A percentile compares a stretch with the other conserved stretches of the same genome.
phyloP scores from a whole-genome alignment of 2,329 filamentous ascomycete genomes.

The Grosmannia clavigera region DNA sequence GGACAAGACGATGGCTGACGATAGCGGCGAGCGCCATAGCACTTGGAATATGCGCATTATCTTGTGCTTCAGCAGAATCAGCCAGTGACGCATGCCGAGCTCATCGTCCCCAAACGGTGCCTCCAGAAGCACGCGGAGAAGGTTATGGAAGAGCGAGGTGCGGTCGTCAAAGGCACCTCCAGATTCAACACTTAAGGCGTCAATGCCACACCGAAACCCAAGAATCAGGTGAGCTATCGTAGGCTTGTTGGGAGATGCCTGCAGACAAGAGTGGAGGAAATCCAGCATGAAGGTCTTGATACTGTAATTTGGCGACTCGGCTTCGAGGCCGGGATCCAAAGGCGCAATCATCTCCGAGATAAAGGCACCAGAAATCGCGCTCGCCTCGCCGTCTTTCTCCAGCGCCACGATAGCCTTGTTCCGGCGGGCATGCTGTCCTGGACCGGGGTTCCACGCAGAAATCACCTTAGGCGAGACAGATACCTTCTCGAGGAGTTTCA shows the following conservation, averaged over 20 bases:
- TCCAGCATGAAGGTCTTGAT: conserved; percentile 78
- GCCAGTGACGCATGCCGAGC: conserved; percentile 50
- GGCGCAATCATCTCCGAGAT: conserved; percentile 53
- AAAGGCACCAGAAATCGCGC: conserved; percentile 65
- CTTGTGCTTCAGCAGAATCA: conserved; percentile 55
- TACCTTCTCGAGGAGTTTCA: conserved; percentile 75
- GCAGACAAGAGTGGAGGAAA: conserved; percentile 71
- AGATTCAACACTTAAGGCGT: conserved; percentile 53
- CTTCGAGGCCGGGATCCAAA: conserved; percentile 62
- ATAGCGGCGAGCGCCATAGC: conserved; percentile 74
- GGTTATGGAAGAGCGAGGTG: conserved; percentile 70
- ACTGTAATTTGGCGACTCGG: conserved; percentile 58
- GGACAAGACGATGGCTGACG: conserved; percentile 58
- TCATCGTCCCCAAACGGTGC: conserved; percentile 53
- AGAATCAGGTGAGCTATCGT: conserved; percentile 85
- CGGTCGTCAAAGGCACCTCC: conserved; percentile 59
- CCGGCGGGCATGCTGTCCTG: conserved; percentile 50
- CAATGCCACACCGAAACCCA: conserved; percentile 69
- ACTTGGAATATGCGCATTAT: conserved; percentile 63
- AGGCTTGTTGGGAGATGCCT: conserved; percentile 61
- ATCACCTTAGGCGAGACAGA: conserved; percentile 74
- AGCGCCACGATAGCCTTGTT: conserved; percentile 85
- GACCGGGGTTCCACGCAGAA: conserved; percentile 51
- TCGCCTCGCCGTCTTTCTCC: conserved; percentile 66
- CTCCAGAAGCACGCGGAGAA: conserved; percentile 59